Percentiles rank a stretch among this genome's conserved stretches.
These are phyloP conservation scores for Prunus kanzakura DNA, from an alignment of 306 rosid species.

Conservation along the genomic window DNA sequence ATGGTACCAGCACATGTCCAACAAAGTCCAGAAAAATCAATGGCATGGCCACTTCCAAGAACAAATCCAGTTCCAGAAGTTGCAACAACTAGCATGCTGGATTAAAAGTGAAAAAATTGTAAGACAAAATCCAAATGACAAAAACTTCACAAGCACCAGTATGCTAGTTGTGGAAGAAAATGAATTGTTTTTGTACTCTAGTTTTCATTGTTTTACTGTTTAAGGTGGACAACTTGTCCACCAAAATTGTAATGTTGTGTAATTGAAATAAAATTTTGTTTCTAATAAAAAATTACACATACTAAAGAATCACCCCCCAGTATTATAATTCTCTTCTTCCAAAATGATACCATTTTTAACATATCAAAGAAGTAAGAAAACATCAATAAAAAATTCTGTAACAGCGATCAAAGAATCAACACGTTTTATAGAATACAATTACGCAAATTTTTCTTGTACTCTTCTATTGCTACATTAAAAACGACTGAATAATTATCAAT, in stretches of 20 bases:
- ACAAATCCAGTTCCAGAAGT: conserved; percentile 96
- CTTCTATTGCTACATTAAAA: neutral
- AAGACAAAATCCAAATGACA: conserved; percentile 1
- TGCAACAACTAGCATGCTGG: conserved; percentile 89
- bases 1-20: conserved; percentile 92
- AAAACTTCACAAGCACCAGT: neutral
- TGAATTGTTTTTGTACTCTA: neutral
- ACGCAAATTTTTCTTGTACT: neutral
- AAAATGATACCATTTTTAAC: neutral
- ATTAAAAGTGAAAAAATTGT: conserved; percentile 10
- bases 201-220: neutral
- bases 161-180: neutral
- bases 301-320: neutral
- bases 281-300: neutral
- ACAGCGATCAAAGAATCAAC: neutral
- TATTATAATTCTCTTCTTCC: no score
- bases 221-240: neutral
- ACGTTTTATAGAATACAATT: no score
- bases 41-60: conserved; percentile 67
- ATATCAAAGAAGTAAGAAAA: neutral
- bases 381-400: neutral
- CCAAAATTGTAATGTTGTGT: neutral
- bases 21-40: conserved; percentile 65
- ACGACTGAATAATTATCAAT: neutral
- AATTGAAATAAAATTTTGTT: neutral